phyloP scores from a whole-genome alignment of 2,329 filamentous ascomycete genomes.

The Colletotrichum acutatum region DNA sequence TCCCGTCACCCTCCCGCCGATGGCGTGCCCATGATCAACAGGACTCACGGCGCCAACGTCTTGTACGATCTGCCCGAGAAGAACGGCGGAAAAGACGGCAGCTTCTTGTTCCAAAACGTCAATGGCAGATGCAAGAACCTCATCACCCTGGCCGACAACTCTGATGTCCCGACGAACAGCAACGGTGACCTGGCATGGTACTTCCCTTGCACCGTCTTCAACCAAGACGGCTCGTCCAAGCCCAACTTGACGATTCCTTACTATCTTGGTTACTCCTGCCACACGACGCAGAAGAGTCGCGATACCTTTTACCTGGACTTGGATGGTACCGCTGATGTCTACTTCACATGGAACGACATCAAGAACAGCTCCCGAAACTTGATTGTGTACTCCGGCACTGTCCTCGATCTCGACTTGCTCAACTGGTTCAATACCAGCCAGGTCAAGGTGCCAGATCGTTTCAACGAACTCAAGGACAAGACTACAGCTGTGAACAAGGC shows the following conservation, averaged over 20 bases:
- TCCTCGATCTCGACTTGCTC: constrained; percentile 89
- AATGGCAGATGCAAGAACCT: constrained; percentile 95
- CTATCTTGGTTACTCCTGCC: constrained; percentile 89
- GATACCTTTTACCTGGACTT: constrained; percentile 80
- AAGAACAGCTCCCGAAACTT: constrained; percentile 90
- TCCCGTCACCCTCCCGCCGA: constrained; percentile 84
- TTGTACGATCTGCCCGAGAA: constrained; percentile 86
- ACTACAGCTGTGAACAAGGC: constrained; percentile 66
- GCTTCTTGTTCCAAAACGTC: constrained; percentile 98
- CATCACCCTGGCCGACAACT: constrained; percentile 77
- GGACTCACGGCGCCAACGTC: constrained; percentile 75
- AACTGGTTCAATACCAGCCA: constrained; percentile 89
- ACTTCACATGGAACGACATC: constrained; percentile 95
- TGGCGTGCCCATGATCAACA: constrained; percentile 72
- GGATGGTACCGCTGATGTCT: constrained; percentile 82
- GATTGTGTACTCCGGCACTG: constrained; percentile 92
- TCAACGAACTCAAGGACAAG: constrained; percentile 82
- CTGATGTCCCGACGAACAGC: constrained; percentile 82
- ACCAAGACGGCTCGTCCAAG: constrained; percentile 87
- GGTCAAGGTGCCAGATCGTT: constrained; percentile 79
- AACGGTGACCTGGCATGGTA: constrained; percentile 90
- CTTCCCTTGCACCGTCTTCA: constrained; percentile 91
- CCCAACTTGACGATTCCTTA: constrained; percentile 80
- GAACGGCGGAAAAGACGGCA: constrained; percentile 90
- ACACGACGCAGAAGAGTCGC: constrained; percentile 78